Percentiles rank a stretch among this genome's conserved stretches.
phyloP scores from a whole-genome alignment of 176 grass and related monocot species.

The Eragrostis curvula region DNA sequence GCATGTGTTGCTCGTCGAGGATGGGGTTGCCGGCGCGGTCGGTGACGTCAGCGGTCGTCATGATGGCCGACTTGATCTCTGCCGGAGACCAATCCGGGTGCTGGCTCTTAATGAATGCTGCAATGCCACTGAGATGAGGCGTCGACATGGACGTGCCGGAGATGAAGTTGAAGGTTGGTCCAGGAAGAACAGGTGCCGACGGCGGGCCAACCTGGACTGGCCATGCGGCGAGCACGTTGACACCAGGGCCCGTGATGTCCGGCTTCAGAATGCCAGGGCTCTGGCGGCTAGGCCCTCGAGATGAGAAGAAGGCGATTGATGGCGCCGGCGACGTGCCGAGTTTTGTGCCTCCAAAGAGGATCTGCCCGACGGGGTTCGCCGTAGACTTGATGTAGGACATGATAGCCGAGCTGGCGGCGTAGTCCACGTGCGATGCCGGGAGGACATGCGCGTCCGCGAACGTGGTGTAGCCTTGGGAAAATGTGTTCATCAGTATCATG shows the following conservation, averaged over 20 bases:
- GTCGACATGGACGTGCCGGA: conserved; percentile 80
- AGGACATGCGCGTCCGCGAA: conserved; percentile 45
- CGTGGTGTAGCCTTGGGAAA: conserved; percentile 35
- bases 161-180: conserved; percentile 43
- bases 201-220: conserved; percentile 45
- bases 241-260: conserved; percentile 53
- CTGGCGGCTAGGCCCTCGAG: conserved; percentile 42
- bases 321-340: conserved; percentile 56
- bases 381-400: conserved; percentile 31
- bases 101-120: conserved; percentile 53
- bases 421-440: conserved; percentile 51
- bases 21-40: conserved; percentile 43
- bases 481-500: conserved; percentile 54
- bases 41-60: conserved; percentile 55
- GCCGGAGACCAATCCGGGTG: conserved; percentile 59
- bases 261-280: conserved; percentile 56
- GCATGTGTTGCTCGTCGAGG: conserved; percentile 26
- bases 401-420: conserved; percentile 24
- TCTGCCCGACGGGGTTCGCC: neutral
- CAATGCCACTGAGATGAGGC: conserved; percentile 63
- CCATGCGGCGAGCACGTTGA: conserved; percentile 60
- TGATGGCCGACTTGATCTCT: conserved; percentile 67
- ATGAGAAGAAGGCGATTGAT: conserved; percentile 57
- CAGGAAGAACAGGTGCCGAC: neutral
- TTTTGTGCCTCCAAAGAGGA: conserved; percentile 45